A percentile compares a stretch with the other conserved stretches of the same genome.
These are phyloP conservation scores for Vitis hybrid DNA, from an alignment of 177 flowering plant species.

Conservation along the genomic window DNA sequence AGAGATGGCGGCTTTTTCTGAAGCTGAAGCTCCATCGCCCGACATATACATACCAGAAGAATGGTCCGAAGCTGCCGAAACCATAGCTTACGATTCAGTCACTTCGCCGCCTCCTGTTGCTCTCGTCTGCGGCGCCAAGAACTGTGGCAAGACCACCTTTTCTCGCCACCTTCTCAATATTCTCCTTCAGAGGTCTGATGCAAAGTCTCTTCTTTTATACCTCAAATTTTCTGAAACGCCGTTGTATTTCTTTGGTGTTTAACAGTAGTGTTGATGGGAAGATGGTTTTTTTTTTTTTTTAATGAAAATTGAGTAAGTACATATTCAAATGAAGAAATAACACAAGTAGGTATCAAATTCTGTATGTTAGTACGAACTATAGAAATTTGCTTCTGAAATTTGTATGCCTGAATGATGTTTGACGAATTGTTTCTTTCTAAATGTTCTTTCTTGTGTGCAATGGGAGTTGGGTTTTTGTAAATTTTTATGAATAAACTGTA, in stretches of 20 bases:
- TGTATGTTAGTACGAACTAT: too few species aligned
- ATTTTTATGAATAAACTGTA: neutral
- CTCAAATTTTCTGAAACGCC: too few species aligned
- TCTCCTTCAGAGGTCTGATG: conserved; percentile 52
- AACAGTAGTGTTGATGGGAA: neutral
- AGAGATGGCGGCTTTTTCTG: conserved; percentile 13
- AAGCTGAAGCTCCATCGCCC: conserved; percentile 31
- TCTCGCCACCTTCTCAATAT: conserved; percentile 79
- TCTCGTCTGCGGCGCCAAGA: conserved; percentile 80
- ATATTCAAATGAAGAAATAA: too few species aligned
- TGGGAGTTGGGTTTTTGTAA: neutral
- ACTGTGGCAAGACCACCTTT: conserved; percentile 86
- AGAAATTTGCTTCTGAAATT: too few species aligned
- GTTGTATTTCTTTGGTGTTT: neutral
- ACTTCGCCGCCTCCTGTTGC: conserved; percentile 53
- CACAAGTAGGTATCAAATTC: too few species aligned
- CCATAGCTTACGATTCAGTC: conserved; percentile 43
- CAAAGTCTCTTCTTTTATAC: too few species aligned
- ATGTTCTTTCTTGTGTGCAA: neutral
- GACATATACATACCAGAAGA: conserved; percentile 51
- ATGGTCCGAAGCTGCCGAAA: conserved; percentile 66
- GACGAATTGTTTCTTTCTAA: neutral
- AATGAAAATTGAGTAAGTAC: too few species aligned
- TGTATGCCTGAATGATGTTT: neutral
- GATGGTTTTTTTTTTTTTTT: neutral